Base-by-base conservation (phyloP, 305 asterid species). In the Fraxinus angustifolia region DNA sequence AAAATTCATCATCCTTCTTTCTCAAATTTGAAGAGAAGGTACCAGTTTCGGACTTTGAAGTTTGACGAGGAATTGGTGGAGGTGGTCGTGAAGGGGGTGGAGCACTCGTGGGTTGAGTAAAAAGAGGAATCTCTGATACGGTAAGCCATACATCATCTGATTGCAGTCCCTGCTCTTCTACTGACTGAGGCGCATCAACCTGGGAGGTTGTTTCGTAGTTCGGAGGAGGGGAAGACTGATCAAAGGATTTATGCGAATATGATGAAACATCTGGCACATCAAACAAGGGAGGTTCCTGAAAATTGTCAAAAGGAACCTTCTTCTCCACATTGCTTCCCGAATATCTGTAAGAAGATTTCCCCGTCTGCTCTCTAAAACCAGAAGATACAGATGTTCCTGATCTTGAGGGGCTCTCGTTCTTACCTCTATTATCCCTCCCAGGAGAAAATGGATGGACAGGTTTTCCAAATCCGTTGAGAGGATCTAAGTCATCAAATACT, bases 31-130 rank as follows among this genome's bases (percentile, higher is more conserved):
- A 90, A 74, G 91, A 79, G 81, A 82, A 87, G 84, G 86, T 86
- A 78, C 88, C 87, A 65, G 90, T 78, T 75, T 83, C 95, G 33
- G 88, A 77, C 83, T 83, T 92, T 79, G 92, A 85, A 84, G 85
- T 79, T 75, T 42, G 87, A 60, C 89, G 87, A 73, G 99, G 98
- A 83, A 94, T 87, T 53, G 95, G 94, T 80, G 99, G 99, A 77
- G 98, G 98, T 77, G 98, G 95, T 17, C 98, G 92, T 31, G 99
- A 89, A 73, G 99, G 99, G 62, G 98, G 98, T 81, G 99, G 95
- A 88, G 98, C 96, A 82, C 88, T 83, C 45, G 98, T 89, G 45
- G 98, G 97, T 80, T 89, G 97, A 0, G 98, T 96, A 79, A 89
- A 90, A 80, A 96, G 98, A 79, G 98, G 98, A 80, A 96, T 86